These are phyloP conservation scores for Trichodelitschia bisporula DNA, from an alignment of 495 filamentous ascomycete genomes.

Conservation along the genomic window DNA sequence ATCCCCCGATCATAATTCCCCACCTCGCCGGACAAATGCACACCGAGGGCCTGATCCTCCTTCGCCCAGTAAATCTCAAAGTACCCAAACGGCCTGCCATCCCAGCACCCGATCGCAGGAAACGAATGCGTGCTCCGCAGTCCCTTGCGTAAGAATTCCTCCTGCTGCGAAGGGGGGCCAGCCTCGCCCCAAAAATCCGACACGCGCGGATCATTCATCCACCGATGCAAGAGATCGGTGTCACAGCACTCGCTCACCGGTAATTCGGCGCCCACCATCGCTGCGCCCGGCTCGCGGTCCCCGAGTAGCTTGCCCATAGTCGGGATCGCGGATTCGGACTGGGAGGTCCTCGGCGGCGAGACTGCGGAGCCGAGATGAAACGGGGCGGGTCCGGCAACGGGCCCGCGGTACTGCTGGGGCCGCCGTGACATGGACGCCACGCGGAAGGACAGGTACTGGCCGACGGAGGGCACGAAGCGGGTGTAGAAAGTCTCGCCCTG, in stretches of 20 bases:
- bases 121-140: conserved; percentile 52
- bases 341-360: conserved; percentile 2
- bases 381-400: conserved; percentile 11
- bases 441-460: conserved; percentile 73
- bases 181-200: conserved; percentile 56
- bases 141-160: conserved; percentile 38
- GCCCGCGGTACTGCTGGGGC: conserved; percentile 28
- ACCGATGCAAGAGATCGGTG: conserved; percentile 52
- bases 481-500: conserved; percentile 79
- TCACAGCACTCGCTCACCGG: too few relatives aligned
- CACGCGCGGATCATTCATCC: conserved; percentile 80
- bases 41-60: conserved; percentile 49
- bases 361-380: not conserved
- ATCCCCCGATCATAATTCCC: conserved; percentile 72
- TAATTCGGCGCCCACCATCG: too few relatives aligned
- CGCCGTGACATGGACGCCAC: conserved; percentile 36
- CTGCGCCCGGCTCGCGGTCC: too few relatives aligned
- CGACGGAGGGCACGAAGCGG: conserved; percentile 57
- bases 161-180: conserved; percentile 34
- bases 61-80: conserved; percentile 99
- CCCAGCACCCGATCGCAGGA: conserved; percentile 83
- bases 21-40: conserved; percentile 31
- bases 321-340: conserved; percentile 14
- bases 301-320: conserved; percentile 14
- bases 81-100: conserved; percentile 86